These are phyloP conservation scores for Diplodia scrobiculata DNA, from an alignment of 2,329 filamentous ascomycete species.

Conservation along the genomic window DNA sequence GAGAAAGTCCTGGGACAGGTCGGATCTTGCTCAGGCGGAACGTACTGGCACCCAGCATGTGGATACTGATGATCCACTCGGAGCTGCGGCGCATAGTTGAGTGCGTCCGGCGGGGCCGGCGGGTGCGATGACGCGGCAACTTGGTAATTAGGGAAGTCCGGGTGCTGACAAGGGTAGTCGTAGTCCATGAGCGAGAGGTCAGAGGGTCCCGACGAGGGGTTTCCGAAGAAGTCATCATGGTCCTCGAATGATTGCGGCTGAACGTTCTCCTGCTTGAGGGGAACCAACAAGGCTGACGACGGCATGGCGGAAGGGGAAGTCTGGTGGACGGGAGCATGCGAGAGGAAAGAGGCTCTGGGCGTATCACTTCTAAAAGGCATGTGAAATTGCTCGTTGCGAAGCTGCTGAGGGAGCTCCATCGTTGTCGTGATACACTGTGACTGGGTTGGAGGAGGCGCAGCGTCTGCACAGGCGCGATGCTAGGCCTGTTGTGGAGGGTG, in stretches of 20 bases:
- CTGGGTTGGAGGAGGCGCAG: constrained; percentile 8
- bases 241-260: constrained; percentile 13
- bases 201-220: not conserved
- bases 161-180: constrained; percentile 23
- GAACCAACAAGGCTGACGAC: constrained; percentile 18
- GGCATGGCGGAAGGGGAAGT: constrained; percentile 20
- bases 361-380: constrained; percentile 32
- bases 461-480: constrained; percentile 38
- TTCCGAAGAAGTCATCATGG: constrained; percentile 3
- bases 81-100: constrained; percentile 31
- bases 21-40: constrained; percentile 20
- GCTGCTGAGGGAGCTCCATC: constrained; percentile 37
- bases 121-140: constrained; percentile 21
- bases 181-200: constrained; percentile 8
- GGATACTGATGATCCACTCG: not conserved
- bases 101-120: constrained; percentile 28
- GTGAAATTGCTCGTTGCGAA: constrained; percentile 35
- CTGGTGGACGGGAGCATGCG: constrained; percentile 20
- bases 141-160: constrained; percentile 32
- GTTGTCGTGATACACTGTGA: constrained; percentile 42
- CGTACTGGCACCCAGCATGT: constrained; percentile 29
- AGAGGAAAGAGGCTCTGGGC: constrained; percentile 33
- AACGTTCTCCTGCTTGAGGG: constrained; percentile 18
- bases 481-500: constrained; percentile 32
- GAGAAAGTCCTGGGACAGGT: constrained; percentile 32